These are phyloP conservation scores for Phytophthora hibernalis DNA, from an alignment of 352 stramenopile species.

Conservation along the genomic window DNA sequence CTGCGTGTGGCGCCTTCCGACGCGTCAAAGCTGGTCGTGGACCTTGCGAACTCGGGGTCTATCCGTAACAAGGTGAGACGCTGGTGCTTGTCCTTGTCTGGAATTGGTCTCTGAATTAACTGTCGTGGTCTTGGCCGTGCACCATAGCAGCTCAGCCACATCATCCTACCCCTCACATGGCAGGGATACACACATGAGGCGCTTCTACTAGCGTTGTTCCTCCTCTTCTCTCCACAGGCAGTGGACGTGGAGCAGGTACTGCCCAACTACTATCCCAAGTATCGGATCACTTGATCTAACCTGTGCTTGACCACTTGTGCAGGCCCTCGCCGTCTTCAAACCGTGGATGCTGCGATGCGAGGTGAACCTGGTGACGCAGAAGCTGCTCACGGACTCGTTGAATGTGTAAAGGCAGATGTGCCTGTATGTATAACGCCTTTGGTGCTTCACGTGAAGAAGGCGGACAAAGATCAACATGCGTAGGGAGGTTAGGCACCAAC, in stretches of 20 bases:
- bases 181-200: constrained; percentile 19
- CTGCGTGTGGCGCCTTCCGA: constrained; percentile 10
- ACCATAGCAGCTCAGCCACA: constrained; percentile 12
- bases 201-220: constrained; percentile 18
- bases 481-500: not conserved
- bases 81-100: not conserved
- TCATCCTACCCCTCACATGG: constrained; percentile 26
- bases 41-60: constrained; percentile 11
- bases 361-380: constrained; percentile 22
- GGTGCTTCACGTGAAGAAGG: not conserved
- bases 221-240: constrained; percentile 29
- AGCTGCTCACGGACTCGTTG: constrained; percentile 21
- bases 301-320: not conserved
- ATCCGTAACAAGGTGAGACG: constrained; percentile 27
- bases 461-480: not conserved
- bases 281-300: constrained; percentile 5
- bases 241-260: constrained; percentile 24
- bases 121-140: not conserved
- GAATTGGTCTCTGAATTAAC: not conserved
- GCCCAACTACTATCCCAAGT: not conserved
- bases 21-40: constrained; percentile 14
- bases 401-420: not conserved
- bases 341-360: constrained; percentile 20
- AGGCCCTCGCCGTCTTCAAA: constrained; percentile 18
- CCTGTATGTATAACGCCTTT: not conserved